These are phyloP conservation scores for Penicillium sp. DNA, from an alignment of 2,329 filamentous ascomycete species.

Conservation along the genomic window DNA sequence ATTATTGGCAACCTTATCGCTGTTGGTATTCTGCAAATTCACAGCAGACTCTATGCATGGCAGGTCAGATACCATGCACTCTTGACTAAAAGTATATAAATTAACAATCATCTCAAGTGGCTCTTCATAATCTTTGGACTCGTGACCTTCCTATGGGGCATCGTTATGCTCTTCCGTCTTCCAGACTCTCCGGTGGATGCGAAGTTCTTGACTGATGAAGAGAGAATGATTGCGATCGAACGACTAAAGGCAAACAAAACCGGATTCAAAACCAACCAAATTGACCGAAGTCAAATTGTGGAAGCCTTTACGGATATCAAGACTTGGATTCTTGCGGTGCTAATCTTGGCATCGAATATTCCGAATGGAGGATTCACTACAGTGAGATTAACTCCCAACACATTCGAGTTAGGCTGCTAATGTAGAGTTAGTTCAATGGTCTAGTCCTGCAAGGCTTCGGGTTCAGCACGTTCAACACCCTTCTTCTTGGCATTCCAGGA, in stretches of 20 bases:
- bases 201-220: constrained; percentile 23
- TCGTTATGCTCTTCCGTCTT: constrained; percentile 24
- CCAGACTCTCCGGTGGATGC: constrained; percentile 23
- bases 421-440: constrained; percentile 11
- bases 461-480: constrained; percentile 12
- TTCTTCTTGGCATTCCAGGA: constrained; percentile 13
- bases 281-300: constrained; percentile 41
- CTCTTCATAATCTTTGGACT: constrained; percentile 29
- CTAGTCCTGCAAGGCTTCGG: constrained; percentile 17
- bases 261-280: constrained; percentile 38
- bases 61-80: constrained; percentile 15
- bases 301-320: constrained; percentile 29
- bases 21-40: constrained; percentile 27
- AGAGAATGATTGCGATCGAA: constrained; percentile 21
- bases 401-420: background rate
- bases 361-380: constrained; percentile 34
- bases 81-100: background rate
- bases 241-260: constrained; percentile 24
- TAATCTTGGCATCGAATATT: constrained; percentile 34
- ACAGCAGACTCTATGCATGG: constrained; percentile 20
- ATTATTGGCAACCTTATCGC: constrained; percentile 27
- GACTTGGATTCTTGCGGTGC: constrained; percentile 21
- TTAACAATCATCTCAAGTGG: constrained; percentile 11
- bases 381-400: constrained; percentile 19
- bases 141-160: constrained; percentile 24